Percentiles rank a stretch among this genome's conserved stretches.
Evolutionary conservation across 2,329 filamentous ascomycete genomes (phyloP).

Genomic region (Neophaeococcomyces aloes): DNA sequence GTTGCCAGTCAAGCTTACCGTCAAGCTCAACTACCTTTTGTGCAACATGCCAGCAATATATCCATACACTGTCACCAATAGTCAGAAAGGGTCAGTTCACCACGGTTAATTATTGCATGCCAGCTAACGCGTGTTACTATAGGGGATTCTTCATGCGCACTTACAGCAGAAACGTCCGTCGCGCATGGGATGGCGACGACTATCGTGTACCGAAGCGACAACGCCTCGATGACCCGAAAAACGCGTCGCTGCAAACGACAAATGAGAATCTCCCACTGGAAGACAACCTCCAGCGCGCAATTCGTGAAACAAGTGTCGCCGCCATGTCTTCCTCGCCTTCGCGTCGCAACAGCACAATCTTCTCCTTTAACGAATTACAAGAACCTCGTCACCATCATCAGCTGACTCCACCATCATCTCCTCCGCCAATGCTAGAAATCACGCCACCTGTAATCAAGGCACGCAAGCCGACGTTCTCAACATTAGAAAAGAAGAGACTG

Average conservation of each 20-base stretch:
- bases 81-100: conserved; percentile 36
- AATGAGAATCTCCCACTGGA: conserved; percentile 24
- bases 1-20: not conserved
- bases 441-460: conserved; percentile 33
- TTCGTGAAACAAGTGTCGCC: conserved; percentile 36
- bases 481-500: conserved; percentile 27
- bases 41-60: conserved; percentile 22
- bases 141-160: conserved; percentile 41
- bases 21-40: not conserved
- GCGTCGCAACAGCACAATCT: conserved; percentile 36
- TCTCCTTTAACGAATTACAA: conserved; percentile 15
- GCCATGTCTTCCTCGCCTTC: conserved; percentile 37
- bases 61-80: conserved; percentile 43
- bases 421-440: conserved; percentile 34
- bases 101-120: conserved; percentile 1
- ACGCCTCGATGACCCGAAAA: conserved; percentile 30
- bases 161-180: conserved; percentile 38
- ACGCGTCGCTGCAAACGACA: conserved; percentile 11
- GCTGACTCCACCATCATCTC: conserved; percentile 44
- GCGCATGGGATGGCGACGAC: conserved; percentile 37
- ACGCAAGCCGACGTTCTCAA: conserved; percentile 41
- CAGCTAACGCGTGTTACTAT: conserved; percentile 14
- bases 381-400: not conserved
- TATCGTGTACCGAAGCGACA: conserved; percentile 35
- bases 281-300: conserved; percentile 37